Base-by-base conservation (phyloP, 176 grass and related monocot species). In the Oryza australiensis region DNA sequence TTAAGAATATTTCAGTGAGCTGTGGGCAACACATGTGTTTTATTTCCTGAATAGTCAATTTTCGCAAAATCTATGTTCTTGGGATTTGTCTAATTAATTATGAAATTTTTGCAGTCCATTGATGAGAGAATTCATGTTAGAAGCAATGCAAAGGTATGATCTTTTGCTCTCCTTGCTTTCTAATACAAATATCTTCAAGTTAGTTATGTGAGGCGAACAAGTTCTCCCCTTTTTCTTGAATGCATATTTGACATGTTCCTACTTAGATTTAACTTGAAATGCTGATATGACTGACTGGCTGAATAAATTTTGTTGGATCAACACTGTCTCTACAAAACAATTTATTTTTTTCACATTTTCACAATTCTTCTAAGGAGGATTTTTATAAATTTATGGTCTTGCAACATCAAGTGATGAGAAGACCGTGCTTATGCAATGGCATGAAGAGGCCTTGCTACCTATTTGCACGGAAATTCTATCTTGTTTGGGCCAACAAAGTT, bases 361-460 rank as follows among this genome's bases (percentile, higher is more conserved):
- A 7, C 16, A 68, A 18, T 37, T 70, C n/a, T 49, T 76, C 3
- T 3, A 0, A 13, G 27, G 30, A 72, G 14, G 16, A 67, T 37
- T 51, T 78, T 83, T 38, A 86, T 9, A 3, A 15, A 11, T 40
- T 9, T 10, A 1, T 68, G 26, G 1, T 45, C n/a, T 67, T 62
- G 45, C 91, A 97, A 91, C 92, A 87, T 30, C 26, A 83, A 66
- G 91, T 74, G 1, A 81, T 87, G 82, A 77, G 83, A 64, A 87
- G 65, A 51, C 88, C 89, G 2, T 97, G 94, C 80, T 65, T 88
- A 78, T 97, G 94, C 91, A 97, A 97, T 7, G 91, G 91, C 74
- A 94, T 91, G 87, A 97, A 94, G 86, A 80, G 91, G 12, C 94
- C 91, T 9, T 97, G 94, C 66, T 94, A 89, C 74, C 85, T 97